Conservation (phyloP, 2,329 filamentous ascomycete genomes). For the Sarocladium brachiariae region DNA sequence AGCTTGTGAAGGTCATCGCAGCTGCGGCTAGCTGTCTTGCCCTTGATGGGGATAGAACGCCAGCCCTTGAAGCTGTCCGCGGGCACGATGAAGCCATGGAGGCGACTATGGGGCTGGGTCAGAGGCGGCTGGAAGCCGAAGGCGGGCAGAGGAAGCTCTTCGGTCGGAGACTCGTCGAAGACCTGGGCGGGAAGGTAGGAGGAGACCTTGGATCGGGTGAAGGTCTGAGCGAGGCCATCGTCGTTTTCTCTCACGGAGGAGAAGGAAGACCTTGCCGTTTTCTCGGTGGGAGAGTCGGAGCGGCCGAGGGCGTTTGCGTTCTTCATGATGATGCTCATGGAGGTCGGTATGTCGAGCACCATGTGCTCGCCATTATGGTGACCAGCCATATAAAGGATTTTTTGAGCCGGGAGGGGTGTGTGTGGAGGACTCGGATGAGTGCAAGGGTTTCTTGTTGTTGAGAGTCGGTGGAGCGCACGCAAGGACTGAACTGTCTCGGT, state of each 20-base stretch:
- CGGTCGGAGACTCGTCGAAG: constrained; percentile 40
- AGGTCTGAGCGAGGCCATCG: constrained; percentile 52
- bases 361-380: constrained; percentile 19
- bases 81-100: constrained; percentile 54
- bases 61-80: constrained; percentile 53
- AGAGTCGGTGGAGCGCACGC: not conserved
- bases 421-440: constrained; percentile 12
- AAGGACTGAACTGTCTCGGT: not conserved
- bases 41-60: constrained; percentile 55
- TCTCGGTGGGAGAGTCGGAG: constrained; percentile 30
- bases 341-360: constrained; percentile 21
- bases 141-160: constrained; percentile 35
- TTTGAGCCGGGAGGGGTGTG: not conserved
- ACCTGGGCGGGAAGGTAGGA: constrained; percentile 49
- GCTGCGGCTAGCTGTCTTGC: constrained; percentile 54
- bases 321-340: constrained; percentile 24
- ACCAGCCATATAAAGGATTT: constrained; percentile 21
- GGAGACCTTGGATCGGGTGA: constrained; percentile 56
- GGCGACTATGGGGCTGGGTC: constrained; percentile 47
- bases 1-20: constrained; percentile 52
- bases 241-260: constrained; percentile 57
- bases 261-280: constrained; percentile 47
- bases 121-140: constrained; percentile 47
- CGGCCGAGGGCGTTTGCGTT: constrained; percentile 31
- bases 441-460: constrained; percentile 6